Evolutionary conservation across 1,284 basidiomycete genomes (phyloP).

Genomic region (Trichosporon asahii): DNA sequence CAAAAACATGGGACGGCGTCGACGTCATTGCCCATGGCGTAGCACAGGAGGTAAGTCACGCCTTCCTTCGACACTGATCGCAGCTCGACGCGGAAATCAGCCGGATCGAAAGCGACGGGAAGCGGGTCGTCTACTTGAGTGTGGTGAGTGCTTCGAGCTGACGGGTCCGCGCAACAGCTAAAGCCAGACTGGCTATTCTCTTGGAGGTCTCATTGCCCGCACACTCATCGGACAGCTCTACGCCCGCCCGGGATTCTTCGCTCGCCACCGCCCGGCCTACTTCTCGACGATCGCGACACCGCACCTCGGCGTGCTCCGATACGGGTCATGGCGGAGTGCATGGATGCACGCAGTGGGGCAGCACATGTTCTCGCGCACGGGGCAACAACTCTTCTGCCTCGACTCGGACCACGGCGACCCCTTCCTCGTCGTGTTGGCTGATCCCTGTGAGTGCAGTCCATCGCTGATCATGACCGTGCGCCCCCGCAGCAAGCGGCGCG

Average conservation of each 20-base stretch:
- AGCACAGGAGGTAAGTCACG: conserved; percentile 34
- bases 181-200: not conserved
- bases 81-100: conserved; percentile 43
- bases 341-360: conserved; percentile 62
- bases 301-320: conserved; percentile 44
- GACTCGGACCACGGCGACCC: conserved; percentile 68
- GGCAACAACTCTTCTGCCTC: conserved; percentile 71
- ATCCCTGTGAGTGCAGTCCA: conserved; percentile 61
- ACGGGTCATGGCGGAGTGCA: conserved; percentile 24
- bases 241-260: conserved; percentile 44
- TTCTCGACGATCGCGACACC: conserved; percentile 51
- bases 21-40: conserved; percentile 48
- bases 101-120: conserved; percentile 35
- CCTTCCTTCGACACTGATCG: not conserved
- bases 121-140: conserved; percentile 37
- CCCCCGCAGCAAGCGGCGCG: not conserved
- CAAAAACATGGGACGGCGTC: conserved; percentile 50
- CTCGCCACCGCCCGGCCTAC: conserved; percentile 35
- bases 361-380: conserved; percentile 73
- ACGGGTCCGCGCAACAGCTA: not conserved
- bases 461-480: not conserved
- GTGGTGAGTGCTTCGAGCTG: conserved; percentile 29
- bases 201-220: conserved; percentile 32
- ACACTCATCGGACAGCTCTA: conserved; percentile 47
- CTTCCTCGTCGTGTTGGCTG: conserved; percentile 77